Base-by-base conservation (phyloP, 352 stramenopile genomes). In the Blastocystis sp. region DNA sequence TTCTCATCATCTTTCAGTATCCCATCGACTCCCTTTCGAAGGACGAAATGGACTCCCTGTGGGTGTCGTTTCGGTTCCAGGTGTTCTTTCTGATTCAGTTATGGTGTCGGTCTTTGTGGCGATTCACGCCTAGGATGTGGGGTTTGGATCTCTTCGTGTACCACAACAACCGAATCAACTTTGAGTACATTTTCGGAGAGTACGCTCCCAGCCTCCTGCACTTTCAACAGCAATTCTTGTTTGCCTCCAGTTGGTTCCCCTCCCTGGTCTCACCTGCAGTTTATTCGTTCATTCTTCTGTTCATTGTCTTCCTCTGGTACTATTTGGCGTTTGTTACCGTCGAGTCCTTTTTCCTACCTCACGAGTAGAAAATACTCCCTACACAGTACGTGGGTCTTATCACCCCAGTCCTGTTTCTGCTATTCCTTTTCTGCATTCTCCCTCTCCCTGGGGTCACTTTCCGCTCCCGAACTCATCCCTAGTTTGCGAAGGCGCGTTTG, bases 111-210 rank as follows among this genome's bases (percentile, higher is more conserved):
- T n/a, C 39, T 13, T 16, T 3, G 13, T 12, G 74, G 3, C 39
- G 21, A 9, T 29, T 78, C 3, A 61, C 3, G 29, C 41, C 3
- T 89, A 89, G 79, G 79, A 89, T 89, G 79, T 89, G 79, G 79
- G 60, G 35, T 13, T 55, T 89, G 24, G 79, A 89, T 79, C 50
- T 77, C 41, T 89, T 69, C 41, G 79, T 89, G 21, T 89, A 80
- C 29, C 63, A 89, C 31, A 63, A 66, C 67, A 77, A 71, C 60
- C 21, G 45, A 10, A 89, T 89, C 45, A 89, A 89, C 41, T 89
- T 66, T 39, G 63, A 89, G 50, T 89, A 65, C 31, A 89, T 89
- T 24, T 89, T 89, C 41, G 55, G 55, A 24, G 60, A 77, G 24
- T 89, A 89, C 66, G 19, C 63, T 37, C 79, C 79, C 19, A 62